Evolutionary conservation across 768 basidiomycete genomes (phyloP).

Genomic region (Amanita muscaria): DNA sequence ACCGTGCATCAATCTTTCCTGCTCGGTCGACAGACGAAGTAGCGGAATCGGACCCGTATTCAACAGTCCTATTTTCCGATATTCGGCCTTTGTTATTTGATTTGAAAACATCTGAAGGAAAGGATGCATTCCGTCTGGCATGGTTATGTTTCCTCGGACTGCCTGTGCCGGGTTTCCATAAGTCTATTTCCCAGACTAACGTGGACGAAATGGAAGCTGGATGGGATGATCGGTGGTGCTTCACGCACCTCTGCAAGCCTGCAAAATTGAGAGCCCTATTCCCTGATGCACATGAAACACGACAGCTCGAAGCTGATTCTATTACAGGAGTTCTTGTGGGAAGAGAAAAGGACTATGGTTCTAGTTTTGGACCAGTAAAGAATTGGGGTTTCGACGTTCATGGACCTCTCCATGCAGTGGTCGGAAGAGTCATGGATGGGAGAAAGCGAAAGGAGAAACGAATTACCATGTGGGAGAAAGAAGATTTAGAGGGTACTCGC

Average conservation of each 20-base stretch:
- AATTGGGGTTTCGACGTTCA: slow-evolving; percentile 52
- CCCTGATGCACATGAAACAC: slow-evolving; percentile 27
- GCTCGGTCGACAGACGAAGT: slow-evolving; percentile 43
- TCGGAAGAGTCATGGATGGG: slow-evolving; percentile 17
- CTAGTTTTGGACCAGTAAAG: slow-evolving; percentile 59
- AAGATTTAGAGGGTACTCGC: slow-evolving; percentile 47
- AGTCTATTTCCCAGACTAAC: slow-evolving; percentile 24
- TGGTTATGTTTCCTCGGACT: slow-evolving; percentile 70
- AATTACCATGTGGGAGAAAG: slow-evolving; percentile 25
- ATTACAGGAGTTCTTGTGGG: slow-evolving; percentile 61
- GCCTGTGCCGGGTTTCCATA: slow-evolving; percentile 56
- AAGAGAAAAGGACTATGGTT: slow-evolving; percentile 50
- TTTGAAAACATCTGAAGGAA: slow-evolving; percentile 34
- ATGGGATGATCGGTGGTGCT: slow-evolving; percentile 66
- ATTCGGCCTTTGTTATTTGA: slow-evolving; percentile 50
- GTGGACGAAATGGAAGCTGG: slow-evolving; percentile 19
- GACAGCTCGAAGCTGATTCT: slow-evolving; percentile 43
- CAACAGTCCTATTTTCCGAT: slow-evolving; percentile 65
- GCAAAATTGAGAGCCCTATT: slow-evolving; percentile 44
- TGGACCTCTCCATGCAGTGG: slow-evolving; percentile 40
- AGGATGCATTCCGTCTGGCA: slow-evolving; percentile 50
- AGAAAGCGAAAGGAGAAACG: slow-evolving; percentile 19
- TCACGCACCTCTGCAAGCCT: slow-evolving; percentile 35
- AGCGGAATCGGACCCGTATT: slow-evolving; percentile 57
- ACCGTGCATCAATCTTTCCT: slow-evolving; percentile 38